These are phyloP conservation scores for Acer yangbiense DNA, from an alignment of 345 rosid species.

Conservation along the genomic window DNA sequence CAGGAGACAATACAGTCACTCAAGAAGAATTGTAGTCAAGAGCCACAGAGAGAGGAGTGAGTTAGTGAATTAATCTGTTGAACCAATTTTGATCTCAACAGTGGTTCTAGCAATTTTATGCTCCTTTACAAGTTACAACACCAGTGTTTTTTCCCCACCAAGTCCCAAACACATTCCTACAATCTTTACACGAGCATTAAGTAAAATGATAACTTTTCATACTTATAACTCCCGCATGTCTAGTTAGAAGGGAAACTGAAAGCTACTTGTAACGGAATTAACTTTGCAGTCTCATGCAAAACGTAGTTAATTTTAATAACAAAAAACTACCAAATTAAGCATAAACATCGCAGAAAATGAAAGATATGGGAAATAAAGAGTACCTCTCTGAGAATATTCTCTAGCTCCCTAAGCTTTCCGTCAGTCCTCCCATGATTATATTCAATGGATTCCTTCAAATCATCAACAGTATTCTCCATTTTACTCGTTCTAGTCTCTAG, in stretches of 20 bases:
- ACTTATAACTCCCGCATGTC: not conserved
- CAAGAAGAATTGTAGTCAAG: no score
- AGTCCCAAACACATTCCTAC: not conserved
- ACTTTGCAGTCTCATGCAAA: not conserved
- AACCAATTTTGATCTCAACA: not conserved
- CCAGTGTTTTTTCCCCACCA: not conserved
- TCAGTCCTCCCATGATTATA: constrained; percentile 47
- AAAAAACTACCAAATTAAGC: not conserved
- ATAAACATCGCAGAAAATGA: not conserved
- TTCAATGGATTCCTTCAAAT: constrained; percentile 43
- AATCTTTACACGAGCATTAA: not conserved
- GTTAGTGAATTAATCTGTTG: not conserved
- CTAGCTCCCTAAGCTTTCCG: constrained; percentile 52
- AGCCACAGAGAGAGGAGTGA: not conserved
- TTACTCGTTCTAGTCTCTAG: constrained; percentile 46
- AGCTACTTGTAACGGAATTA: not conserved
- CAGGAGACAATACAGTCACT: no score
- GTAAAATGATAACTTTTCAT: not conserved
- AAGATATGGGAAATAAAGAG: not conserved
- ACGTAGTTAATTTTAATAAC: not conserved
- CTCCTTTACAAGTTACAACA: not conserved
- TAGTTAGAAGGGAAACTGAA: not conserved
- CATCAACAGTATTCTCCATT: constrained; percentile 45
- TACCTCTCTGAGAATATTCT: constrained; percentile 55
- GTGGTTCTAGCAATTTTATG: not conserved